Evolutionary conservation across 352 stramenopile species (phyloP).

Genomic region (Phytophthora litchii): DNA sequence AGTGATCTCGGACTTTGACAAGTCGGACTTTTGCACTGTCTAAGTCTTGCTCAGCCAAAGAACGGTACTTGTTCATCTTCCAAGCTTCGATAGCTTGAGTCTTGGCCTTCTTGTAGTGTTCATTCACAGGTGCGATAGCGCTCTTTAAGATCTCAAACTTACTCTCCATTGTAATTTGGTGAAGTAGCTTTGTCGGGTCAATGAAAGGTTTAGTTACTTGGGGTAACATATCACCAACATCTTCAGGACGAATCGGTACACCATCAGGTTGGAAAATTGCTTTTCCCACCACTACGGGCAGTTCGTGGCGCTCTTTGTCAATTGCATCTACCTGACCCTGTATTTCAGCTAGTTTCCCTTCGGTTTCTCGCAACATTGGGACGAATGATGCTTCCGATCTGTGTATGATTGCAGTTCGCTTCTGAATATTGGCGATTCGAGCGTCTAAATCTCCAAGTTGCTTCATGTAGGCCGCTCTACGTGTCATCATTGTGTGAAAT

Average conservation of each 20-base stretch:
- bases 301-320: constrained; percentile 39
- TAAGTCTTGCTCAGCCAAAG: constrained; percentile 58
- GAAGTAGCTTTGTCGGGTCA: constrained; percentile 46
- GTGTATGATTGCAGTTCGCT: constrained; percentile 45
- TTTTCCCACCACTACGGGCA: constrained; percentile 65
- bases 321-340: constrained; percentile 36
- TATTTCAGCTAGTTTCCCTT: constrained; percentile 29
- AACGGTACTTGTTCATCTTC: constrained; percentile 59
- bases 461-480: constrained; percentile 48
- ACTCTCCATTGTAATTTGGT: constrained; percentile 64
- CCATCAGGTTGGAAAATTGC: constrained; percentile 47
- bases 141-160: constrained; percentile 69
- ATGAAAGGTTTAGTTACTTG: constrained; percentile 28
- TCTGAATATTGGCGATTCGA: constrained; percentile 52
- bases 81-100: constrained; percentile 56
- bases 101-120: constrained; percentile 67
- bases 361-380: constrained; percentile 38
- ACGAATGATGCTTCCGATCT: constrained; percentile 50
- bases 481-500: constrained; percentile 60
- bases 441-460: constrained; percentile 54
- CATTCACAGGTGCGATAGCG: constrained; percentile 47
- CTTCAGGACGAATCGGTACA: not conserved
- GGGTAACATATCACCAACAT: not conserved
- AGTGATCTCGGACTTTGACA: constrained; percentile 52
- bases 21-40: constrained; percentile 63